phyloP scores from a whole-genome alignment of 2,329 filamentous ascomycete genomes.

The Phaeoacremonium minimum region DNA sequence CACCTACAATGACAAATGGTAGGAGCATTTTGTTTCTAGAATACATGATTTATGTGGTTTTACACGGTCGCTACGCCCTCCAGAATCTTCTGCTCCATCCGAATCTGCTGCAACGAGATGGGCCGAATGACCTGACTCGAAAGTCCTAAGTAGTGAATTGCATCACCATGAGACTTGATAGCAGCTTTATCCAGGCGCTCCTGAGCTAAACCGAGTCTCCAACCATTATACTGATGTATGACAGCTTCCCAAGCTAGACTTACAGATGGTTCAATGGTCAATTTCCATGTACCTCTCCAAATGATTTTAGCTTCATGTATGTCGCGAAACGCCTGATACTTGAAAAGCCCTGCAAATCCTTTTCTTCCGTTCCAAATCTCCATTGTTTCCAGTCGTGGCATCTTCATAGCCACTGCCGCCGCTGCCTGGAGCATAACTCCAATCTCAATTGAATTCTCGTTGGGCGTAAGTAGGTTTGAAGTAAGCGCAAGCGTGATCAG shows the following conservation, averaged over 20 bases:
- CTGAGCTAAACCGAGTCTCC: constrained; percentile 13
- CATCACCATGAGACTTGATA: constrained; percentile 24
- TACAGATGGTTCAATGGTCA: constrained; percentile 15
- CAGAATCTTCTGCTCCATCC: constrained; percentile 17
- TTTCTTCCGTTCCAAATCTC: constrained; percentile 28
- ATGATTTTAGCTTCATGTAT: constrained; percentile 14
- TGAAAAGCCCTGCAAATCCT: constrained; percentile 23
- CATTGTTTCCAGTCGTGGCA: constrained; percentile 25
- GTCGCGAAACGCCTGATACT: constrained; percentile 15
- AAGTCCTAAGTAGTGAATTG: constrained; percentile 21
- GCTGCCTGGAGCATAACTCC: constrained; percentile 15
- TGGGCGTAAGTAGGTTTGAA: constrained; percentile 19
- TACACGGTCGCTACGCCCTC: constrained; percentile 12
- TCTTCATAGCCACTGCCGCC: constrained; percentile 18
- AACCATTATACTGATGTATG: constrained; percentile 12
- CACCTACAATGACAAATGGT: no score
- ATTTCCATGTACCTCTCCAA: constrained; percentile 22
- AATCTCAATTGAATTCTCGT: constrained; percentile 13
- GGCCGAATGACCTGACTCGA: constrained; percentile 21
- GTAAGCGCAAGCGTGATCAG: constrained; percentile 24
- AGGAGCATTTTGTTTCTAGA: constrained; percentile 1
- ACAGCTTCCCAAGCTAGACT: constrained; percentile 22
- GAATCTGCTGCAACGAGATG: constrained; percentile 27
- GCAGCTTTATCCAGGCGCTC: constrained; percentile 15
- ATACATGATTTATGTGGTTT: constrained; percentile 1